phyloP scores from a whole-genome alignment of 2,329 filamentous ascomycete species.

The Teratosphaeriaceae sp. region DNA sequence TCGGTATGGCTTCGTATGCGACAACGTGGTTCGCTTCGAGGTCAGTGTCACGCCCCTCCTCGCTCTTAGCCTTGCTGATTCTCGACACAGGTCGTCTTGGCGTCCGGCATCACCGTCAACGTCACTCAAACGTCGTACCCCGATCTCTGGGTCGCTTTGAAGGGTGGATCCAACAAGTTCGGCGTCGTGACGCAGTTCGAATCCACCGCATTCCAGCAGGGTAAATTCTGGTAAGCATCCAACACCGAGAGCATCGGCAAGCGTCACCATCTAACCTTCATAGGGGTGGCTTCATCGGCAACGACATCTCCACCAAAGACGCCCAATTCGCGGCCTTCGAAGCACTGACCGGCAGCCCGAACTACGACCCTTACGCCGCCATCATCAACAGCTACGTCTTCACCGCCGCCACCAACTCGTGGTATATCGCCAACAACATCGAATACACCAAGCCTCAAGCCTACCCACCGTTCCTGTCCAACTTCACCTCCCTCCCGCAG shows the following conservation, averaged over 20 bases:
- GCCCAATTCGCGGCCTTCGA: conserved; percentile 13
- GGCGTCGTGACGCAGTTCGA: conserved; percentile 40
- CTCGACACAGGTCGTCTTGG: conserved; percentile 28
- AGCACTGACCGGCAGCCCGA: conserved; percentile 8
- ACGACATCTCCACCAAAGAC: conserved; percentile 33
- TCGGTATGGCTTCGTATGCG: conserved; percentile 44
- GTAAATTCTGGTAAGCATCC: conserved; percentile 20
- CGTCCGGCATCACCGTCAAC: conserved; percentile 32
- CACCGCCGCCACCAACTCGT: conserved; percentile 9
- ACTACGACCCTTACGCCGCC: conserved; percentile 19
- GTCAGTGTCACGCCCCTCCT: background rate
- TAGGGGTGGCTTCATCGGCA: conserved; percentile 37
- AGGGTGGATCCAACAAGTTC: conserved; percentile 40
- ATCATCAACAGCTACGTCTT: conserved; percentile 14
- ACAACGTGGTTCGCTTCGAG: conserved; percentile 31
- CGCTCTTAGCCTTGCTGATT: background rate
- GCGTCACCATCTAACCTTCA: no score
- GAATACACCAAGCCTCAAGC: conserved; percentile 18
- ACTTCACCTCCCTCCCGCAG: conserved; percentile 15
- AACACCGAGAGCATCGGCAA: no score
- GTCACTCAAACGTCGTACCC: conserved; percentile 37
- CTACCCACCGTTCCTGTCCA: conserved; percentile 13
- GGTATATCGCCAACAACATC: conserved; percentile 13
- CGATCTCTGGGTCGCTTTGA: conserved; percentile 43
- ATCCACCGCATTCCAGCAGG: conserved; percentile 18